These are phyloP conservation scores for Logfia minima DNA, from an alignment of 129 eudicot genomes.

Conservation along the genomic window DNA sequence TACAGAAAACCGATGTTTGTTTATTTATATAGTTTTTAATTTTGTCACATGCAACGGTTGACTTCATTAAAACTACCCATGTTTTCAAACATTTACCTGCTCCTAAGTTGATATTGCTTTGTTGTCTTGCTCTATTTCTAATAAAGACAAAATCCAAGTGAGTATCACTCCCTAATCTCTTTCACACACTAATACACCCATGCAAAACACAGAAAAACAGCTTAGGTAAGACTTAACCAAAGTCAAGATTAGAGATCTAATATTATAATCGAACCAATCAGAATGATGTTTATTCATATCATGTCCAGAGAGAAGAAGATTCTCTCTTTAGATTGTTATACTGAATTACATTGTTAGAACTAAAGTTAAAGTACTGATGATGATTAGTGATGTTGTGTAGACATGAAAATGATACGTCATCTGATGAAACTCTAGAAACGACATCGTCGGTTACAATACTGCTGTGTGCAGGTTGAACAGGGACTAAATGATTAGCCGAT, in stretches of 20 bases:
- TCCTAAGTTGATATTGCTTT: conserved; percentile 27
- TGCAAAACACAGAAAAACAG: conserved; percentile 16
- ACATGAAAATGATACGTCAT: conserved; percentile 43
- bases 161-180: conserved; percentile 14
- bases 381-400: conserved; percentile 43
- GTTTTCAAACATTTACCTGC: conserved; percentile 35
- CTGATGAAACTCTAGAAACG: conserved; percentile 17
- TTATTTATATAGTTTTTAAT: conserved; percentile 2
- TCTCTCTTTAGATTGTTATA: conserved; percentile 58
- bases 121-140: conserved; percentile 18
- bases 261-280: conserved; percentile 41
- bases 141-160: conserved; percentile 19
- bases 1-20: neutral
- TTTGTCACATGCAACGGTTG: conserved; percentile 60
- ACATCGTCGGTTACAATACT: conserved; percentile 18
- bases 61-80: conserved; percentile 49
- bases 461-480: conserved; percentile 13
- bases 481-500: conserved; percentile 11
- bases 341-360: conserved; percentile 47
- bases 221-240: neutral
- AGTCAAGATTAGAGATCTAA: conserved; percentile 19
- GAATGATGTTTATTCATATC: conserved; percentile 26
- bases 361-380: conserved; percentile 47
- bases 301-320: conserved; percentile 64
- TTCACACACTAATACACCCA: conserved; percentile 32